A percentile compares a stretch with the other conserved stretches of the same genome.
phyloP scores from a whole-genome alignment of 768 basidiomycete species.

The Trametes cubensis region DNA sequence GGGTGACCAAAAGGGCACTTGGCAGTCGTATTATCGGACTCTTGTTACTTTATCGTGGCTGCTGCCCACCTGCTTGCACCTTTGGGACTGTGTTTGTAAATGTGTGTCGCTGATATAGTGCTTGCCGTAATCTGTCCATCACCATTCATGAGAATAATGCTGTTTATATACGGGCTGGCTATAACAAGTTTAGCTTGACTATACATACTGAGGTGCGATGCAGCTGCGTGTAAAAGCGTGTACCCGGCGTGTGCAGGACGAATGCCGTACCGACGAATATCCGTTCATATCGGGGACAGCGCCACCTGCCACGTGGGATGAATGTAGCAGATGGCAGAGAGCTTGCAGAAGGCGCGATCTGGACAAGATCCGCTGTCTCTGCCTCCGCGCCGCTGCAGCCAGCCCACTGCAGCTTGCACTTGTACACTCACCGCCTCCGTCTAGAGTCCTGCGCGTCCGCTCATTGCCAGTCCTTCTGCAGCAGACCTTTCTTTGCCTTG shows the following conservation, averaged over 20 bases:
- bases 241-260: no score
- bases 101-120: constrained; percentile 8
- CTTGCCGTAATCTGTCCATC: background rate
- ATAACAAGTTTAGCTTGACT: no score
- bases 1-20: constrained; percentile 10
- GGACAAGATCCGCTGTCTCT: constrained; percentile 18
- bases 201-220: no score
- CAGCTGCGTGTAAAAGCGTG: no score
- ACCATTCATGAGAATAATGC: background rate
- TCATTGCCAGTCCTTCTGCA: background rate
- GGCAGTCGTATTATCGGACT: constrained; percentile 10
- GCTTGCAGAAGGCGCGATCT: constrained; percentile 15
- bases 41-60: constrained; percentile 7
- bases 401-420: background rate
- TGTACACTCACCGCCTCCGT: constrained; percentile 1
- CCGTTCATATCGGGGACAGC: constrained; percentile 11
- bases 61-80: constrained; percentile 9
- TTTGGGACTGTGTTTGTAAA: constrained; percentile 2
- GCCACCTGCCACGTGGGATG: constrained; percentile 14
- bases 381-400: constrained; percentile 10
- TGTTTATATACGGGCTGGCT: no score
- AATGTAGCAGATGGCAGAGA: no score
- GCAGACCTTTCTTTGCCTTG: background rate
- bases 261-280: background rate
- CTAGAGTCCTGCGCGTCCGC: background rate